Evolutionary conservation across 2,329 filamentous ascomycete species (phyloP).

Genomic region (Xylariales sp.): DNA sequence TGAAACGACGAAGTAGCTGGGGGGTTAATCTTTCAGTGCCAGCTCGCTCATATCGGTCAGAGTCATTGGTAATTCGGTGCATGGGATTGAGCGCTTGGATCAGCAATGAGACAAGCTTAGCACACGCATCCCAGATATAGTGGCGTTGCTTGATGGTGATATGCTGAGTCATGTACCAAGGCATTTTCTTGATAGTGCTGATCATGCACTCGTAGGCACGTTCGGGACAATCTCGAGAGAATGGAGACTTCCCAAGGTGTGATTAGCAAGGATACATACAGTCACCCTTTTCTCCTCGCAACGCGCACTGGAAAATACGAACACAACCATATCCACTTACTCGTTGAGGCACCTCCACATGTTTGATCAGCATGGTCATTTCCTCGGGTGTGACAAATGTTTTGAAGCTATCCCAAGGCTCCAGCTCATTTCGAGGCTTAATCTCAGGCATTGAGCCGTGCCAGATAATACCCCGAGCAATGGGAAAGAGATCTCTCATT

Average conservation of each 20-base stretch:
- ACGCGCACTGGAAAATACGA: background rate
- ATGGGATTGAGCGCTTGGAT: background rate
- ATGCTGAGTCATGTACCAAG: slow-evolving; percentile 53
- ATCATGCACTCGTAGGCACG: slow-evolving; percentile 63
- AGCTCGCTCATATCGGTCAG: slow-evolving; percentile 33
- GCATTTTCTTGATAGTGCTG: slow-evolving; percentile 58
- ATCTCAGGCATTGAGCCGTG: slow-evolving; percentile 39
- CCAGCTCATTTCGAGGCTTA: slow-evolving; percentile 22
- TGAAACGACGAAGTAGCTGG: slow-evolving; percentile 50
- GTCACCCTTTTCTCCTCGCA: too few relatives aligned
- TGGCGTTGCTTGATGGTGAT: slow-evolving; percentile 56
- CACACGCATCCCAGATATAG: slow-evolving; percentile 45
- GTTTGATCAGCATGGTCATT: slow-evolving; percentile 59
- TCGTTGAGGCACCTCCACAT: slow-evolving; percentile 57
- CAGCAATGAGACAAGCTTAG: slow-evolving; percentile 44
- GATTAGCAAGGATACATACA: background rate
- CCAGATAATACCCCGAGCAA: slow-evolving; percentile 54
- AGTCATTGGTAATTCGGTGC: slow-evolving; percentile 12
- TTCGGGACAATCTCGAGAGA: slow-evolving; percentile 57
- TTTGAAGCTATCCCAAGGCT: slow-evolving; percentile 51
- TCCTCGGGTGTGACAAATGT: slow-evolving; percentile 60
- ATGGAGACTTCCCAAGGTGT: slow-evolving; percentile 44
- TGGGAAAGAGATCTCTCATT: slow-evolving; percentile 60
- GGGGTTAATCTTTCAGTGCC: slow-evolving; percentile 42
- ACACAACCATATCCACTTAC: slow-evolving; percentile 36